phyloP scores from a whole-genome alignment of 257 asterid genomes.

The Nicotiana paniculata region DNA sequence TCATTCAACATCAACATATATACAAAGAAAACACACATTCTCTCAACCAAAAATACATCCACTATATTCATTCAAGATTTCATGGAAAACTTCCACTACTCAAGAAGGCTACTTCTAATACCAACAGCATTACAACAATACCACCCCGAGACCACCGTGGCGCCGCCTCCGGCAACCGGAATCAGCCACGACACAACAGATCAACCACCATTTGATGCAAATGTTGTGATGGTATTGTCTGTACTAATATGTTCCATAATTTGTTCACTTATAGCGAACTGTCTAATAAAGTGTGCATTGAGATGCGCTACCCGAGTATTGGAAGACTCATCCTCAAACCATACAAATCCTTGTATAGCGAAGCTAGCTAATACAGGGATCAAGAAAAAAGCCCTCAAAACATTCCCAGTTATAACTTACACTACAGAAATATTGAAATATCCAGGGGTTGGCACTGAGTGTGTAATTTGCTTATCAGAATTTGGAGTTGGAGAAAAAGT shows the following conservation, averaged over 20 bases:
- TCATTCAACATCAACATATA: not conserved
- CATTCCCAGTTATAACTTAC: not conserved
- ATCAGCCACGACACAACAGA: not conserved
- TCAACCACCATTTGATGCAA: not conserved
- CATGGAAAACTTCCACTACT: not conserved
- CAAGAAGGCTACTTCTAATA: not conserved
- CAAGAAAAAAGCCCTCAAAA: not conserved
- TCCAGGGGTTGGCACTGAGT: not conserved
- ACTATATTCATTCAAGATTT: not conserved
- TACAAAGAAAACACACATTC: not conserved
- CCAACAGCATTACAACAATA: too few species aligned
- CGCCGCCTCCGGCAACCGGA: not conserved
- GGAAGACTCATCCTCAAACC: not conserved
- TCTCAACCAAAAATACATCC: not conserved
- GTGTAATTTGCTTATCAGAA: not conserved
- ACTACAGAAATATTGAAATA: not conserved
- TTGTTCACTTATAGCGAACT: not conserved
- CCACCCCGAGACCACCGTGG: not conserved
- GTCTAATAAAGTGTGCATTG: not conserved
- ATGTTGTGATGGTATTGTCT: not conserved
- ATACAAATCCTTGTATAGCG: not conserved
- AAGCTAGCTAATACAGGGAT: not conserved
- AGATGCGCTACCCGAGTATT: not conserved
- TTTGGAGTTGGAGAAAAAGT: not conserved
- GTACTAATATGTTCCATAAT: not conserved